Conservation (phyloP, 495 filamentous ascomycete genomes). For the Chaetomium fimeti region DNA sequence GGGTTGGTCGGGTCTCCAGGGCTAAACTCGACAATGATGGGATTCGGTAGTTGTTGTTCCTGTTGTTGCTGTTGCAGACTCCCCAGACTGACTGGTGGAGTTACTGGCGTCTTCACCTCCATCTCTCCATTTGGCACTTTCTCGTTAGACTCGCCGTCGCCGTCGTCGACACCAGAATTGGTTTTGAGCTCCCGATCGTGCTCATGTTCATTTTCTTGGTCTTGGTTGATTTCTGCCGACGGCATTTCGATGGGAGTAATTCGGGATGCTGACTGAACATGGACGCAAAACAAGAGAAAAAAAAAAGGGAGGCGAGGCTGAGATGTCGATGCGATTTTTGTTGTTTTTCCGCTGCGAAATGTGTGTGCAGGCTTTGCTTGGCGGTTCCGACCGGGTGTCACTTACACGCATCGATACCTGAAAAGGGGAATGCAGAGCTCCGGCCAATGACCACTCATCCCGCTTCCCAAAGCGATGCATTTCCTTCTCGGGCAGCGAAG, state of each 20-base stretch:
- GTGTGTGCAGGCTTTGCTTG: too few species aligned
- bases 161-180: neutral
- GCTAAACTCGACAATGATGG: neutral
- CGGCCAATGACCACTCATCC: neutral
- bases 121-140: neutral
- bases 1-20: conserved; percentile 9
- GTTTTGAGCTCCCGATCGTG: too few species aligned
- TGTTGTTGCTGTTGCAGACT: neutral
- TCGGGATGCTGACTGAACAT: neutral
- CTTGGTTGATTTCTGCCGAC: neutral
- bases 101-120: too few species aligned
- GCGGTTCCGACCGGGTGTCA: too few species aligned
- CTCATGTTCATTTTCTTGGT: neutral
- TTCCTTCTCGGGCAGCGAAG: too few species aligned
- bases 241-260: neutral
- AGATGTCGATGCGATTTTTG: too few species aligned
- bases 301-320: neutral
- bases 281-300: too few species aligned
- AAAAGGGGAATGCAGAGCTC: too few species aligned
- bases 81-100: too few species aligned
- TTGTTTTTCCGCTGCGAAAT: too few species aligned
- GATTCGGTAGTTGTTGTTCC: neutral
- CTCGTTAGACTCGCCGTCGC: neutral
- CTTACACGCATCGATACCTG: too few species aligned
- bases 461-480: too few species aligned